phyloP scores from a whole-genome alignment of 306 rosid species.

The Fagus sylvatica region DNA sequence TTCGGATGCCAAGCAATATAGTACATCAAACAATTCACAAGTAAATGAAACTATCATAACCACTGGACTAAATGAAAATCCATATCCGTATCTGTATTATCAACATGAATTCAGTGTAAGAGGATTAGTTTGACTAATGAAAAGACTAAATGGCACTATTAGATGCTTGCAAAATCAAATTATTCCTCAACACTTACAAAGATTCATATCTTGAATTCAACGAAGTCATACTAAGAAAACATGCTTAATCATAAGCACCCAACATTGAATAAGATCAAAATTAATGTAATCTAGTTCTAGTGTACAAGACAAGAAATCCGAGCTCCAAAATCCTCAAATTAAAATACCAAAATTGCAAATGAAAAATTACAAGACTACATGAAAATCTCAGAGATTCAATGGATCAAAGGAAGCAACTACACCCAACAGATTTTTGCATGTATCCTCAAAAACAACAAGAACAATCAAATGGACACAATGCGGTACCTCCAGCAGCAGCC shows the following conservation, averaged over 20 bases:
- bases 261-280: not conserved
- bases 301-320: not conserved
- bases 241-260: not conserved
- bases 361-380: slow-evolving; percentile 13
- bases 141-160: not conserved
- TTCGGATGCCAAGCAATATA: not conserved
- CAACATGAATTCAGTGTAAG: not conserved
- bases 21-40: not conserved
- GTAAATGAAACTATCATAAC: not conserved
- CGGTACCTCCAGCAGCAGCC: slow-evolving; percentile 66
- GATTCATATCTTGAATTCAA: too few relatives aligned
- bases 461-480: slow-evolving; percentile 87
- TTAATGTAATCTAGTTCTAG: not conserved
- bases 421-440: not conserved
- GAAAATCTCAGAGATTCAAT: not conserved
- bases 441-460: slow-evolving; percentile 70
- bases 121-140: not conserved
- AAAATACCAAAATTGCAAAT: not conserved
- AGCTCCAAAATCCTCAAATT: not conserved
- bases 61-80: not conserved
- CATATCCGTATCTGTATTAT: not conserved
- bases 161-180: not conserved
- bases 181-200: too few relatives aligned
- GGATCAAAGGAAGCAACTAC: slow-evolving; percentile 3
- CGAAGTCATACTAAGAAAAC: too few relatives aligned